Base-by-base conservation (phyloP, 768 basidiomycete genomes). In the Cystobasidium tubakii region DNA sequence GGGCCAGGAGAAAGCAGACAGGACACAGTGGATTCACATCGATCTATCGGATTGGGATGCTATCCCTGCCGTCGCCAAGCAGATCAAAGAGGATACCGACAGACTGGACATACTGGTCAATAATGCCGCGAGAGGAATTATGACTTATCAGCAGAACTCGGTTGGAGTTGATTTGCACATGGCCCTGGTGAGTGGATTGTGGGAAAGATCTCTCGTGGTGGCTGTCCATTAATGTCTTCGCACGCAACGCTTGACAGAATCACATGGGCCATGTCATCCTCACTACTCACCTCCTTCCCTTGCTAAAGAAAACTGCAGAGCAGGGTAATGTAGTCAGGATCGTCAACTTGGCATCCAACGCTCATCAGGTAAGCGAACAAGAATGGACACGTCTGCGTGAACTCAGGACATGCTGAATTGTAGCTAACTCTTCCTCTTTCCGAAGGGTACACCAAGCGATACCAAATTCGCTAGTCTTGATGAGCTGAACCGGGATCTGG, bases 401-500 rank as follows among this genome's bases (percentile, higher is more conserved):
- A 55, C 10, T n/a, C 53, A 29, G 9, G 6, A 29, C 53, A 55
- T 55, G 53, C 21, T n/a, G 53, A 29, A 29, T 55, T n/a, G 46
- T 3, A 15, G 9, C 10, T 12, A 15, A 12, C 46, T n/a, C n/a
- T 50, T 50, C 46, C 7, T 50, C 46, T 9, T 12, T 9, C 25
- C 27, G 29, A 7, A 53, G 54, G 43, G 64, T 27, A 33, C 67
- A 1, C 74, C 74, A 1, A 73, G 54, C 17, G 74, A 74, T 54
- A 50, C 43, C 50, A 74, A 74, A 55, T 74, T 74, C 31, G 74
- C 44, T 9, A 44, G 50, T 19, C 55, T 74, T 9, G 66, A 62
- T 21, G 74, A 74, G 55, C 43, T 74, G 6, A 74, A 74, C 55
- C 71, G 67, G 43, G 74, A 74, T 55, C 54, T 74, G 17, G 74